A percentile compares a stretch with the other conserved stretches of the same genome.
phyloP scores from a whole-genome alignment of 352 stramenopile genomes.

The Halophytophthora batemanensis region DNA sequence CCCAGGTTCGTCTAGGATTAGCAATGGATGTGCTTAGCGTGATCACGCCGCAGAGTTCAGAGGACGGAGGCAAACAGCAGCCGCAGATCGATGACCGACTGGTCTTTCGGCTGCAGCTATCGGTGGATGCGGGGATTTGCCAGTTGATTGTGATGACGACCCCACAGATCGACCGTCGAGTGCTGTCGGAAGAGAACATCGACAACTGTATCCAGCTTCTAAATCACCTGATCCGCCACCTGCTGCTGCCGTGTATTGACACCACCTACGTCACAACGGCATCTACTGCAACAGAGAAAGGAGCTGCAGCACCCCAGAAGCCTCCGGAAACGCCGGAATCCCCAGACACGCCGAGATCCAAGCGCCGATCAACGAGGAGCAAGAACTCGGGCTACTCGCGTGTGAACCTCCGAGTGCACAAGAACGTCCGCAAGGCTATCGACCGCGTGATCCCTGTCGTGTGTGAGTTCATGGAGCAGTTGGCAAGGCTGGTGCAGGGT shows the following conservation, averaged over 20 bases:
- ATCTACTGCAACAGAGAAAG: conserved; percentile 10
- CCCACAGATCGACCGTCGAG: conserved; percentile 56
- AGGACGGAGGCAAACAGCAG: conserved; percentile 2
- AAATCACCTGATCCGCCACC: conserved; percentile 45
- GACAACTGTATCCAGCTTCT: conserved; percentile 76
- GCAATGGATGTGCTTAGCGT: conserved; percentile 52
- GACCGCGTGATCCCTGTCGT: conserved; percentile 58
- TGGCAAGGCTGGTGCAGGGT: conserved; percentile 49
- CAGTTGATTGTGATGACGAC: conserved; percentile 75
- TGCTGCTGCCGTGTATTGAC: conserved; percentile 74
- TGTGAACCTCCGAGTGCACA: conserved; percentile 50
- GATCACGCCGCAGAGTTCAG: conserved; percentile 24
- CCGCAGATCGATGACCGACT: conserved; percentile 13
- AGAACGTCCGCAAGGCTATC: conserved; percentile 44
- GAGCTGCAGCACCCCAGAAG: background rate
- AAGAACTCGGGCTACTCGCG: conserved; percentile 20
- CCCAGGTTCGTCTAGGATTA: conserved; percentile 65
- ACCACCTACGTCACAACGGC: conserved; percentile 36
- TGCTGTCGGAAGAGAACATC: conserved; percentile 82
- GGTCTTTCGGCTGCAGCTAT: conserved; percentile 17
- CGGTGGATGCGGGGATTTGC: conserved; percentile 69
- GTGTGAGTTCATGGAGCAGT: conserved; percentile 72
- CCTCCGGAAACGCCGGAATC: conserved; percentile 1
- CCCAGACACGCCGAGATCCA: conserved; percentile 1
- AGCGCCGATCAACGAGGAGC: conserved; percentile 4